Conservation (phyloP, 257 asterid genomes). For the Voacanga thouarsii region DNA sequence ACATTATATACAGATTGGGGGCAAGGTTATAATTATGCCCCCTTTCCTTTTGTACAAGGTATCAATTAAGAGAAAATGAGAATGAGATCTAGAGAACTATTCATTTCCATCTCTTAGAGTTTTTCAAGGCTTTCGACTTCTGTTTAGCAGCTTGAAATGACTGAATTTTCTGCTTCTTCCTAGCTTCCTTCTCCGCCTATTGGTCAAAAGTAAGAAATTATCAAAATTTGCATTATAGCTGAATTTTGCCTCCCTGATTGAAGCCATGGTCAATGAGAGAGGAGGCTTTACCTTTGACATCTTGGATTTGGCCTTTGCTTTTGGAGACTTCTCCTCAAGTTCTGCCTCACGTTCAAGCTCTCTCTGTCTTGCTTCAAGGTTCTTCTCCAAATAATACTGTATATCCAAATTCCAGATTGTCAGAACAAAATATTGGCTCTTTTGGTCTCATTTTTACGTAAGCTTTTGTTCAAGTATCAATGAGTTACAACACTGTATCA, state of each 20-base stretch:
- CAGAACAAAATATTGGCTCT: background rate
- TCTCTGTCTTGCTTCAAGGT: constrained; percentile 85
- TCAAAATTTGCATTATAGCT: background rate
- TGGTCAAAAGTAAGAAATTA: background rate
- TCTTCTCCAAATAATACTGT: constrained; percentile 98
- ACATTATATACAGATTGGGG: background rate
- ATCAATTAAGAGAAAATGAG: background rate
- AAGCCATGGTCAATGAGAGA: background rate
- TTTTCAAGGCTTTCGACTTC: constrained; percentile 68
- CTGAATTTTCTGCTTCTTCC: constrained; percentile 95
- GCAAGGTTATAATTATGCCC: background rate
- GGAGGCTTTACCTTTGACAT: constrained; percentile 79
- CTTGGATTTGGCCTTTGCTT: constrained; percentile 95
- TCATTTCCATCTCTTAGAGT: constrained; percentile 88
- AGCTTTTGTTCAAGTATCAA: background rate
- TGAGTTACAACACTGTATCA: background rate
- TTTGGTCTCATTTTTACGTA: background rate
- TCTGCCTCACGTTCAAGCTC: constrained; percentile 99
- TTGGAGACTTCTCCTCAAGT: constrained; percentile 86
- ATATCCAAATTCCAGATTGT: background rate
- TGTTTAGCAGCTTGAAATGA: constrained; percentile 95
- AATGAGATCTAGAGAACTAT: background rate
- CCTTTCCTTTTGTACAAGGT: background rate
- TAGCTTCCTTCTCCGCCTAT: constrained; percentile 88
- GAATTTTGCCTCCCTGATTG: too few species aligned